Percentiles rank a stretch among this genome's conserved stretches.
Evolutionary conservation across 768 basidiomycete genomes (phyloP).

Genomic region (Lanmaoa rubissima): DNA sequence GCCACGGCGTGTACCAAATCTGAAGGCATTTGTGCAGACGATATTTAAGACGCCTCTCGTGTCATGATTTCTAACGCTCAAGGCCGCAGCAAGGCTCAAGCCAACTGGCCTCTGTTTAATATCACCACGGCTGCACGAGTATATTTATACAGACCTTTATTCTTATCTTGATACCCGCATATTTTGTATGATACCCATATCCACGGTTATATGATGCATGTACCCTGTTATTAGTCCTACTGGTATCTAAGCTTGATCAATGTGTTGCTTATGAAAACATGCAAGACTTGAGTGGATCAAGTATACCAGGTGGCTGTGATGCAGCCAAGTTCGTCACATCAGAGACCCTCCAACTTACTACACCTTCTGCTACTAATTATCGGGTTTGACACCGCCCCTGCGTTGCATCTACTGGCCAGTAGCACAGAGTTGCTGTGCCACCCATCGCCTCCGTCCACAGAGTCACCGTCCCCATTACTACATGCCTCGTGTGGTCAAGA

Average conservation of each 20-base stretch:
- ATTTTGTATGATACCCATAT: slow-evolving; percentile 17
- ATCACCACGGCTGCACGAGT: neutral
- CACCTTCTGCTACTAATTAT: neutral
- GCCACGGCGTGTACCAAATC: slow-evolving; percentile 12
- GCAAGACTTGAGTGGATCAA: too few relatives aligned
- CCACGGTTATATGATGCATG: slow-evolving; percentile 3
- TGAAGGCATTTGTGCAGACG: slow-evolving; percentile 28
- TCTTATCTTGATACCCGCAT: slow-evolving; percentile 14
- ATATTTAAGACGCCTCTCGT: slow-evolving; percentile 34
- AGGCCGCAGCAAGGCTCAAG: neutral
- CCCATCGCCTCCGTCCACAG: neutral
- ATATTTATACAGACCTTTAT: slow-evolving; percentile 13
- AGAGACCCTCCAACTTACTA: too few relatives aligned
- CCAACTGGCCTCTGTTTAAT: neutral
- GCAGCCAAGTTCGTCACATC: too few relatives aligned
- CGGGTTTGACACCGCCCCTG: neutral
- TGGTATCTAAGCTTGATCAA: neutral
- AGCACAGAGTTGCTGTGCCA: neutral
- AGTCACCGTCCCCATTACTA: neutral
- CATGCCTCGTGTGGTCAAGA: slow-evolving; percentile 17
- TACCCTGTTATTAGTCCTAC: slow-evolving; percentile 1
- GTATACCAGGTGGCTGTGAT: too few relatives aligned
- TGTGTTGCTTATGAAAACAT: too few relatives aligned
- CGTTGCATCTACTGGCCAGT: neutral
- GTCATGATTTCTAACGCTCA: slow-evolving; percentile 12